phyloP scores from a whole-genome alignment of 1,284 basidiomycete genomes.

The Ustilago cynodontis region DNA sequence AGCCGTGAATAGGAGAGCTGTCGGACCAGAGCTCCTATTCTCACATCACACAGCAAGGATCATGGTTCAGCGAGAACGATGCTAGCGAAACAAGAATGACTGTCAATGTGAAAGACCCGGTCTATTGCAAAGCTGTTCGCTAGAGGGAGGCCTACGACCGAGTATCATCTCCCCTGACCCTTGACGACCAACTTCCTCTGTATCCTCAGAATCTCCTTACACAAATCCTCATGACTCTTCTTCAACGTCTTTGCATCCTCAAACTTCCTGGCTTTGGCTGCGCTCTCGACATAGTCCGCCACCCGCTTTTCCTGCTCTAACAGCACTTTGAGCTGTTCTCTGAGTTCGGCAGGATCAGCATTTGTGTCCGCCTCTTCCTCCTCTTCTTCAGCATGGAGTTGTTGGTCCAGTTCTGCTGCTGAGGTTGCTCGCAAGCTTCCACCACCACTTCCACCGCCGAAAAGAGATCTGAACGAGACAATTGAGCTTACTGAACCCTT shows the following conservation, averaged over 20 bases:
- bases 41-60: background rate
- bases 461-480: slow-evolving; percentile 40
- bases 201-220: slow-evolving; percentile 55
- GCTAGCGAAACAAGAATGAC: background rate
- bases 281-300: slow-evolving; percentile 56
- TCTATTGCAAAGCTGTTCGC: background rate
- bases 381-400: slow-evolving; percentile 7
- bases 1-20: background rate
- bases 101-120: background rate
- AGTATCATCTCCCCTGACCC: slow-evolving; percentile 19
- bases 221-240: slow-evolving; percentile 61
- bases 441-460: slow-evolving; percentile 32
- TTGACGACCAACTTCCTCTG: slow-evolving; percentile 39
- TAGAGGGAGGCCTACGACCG: background rate
- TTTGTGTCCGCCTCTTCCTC: slow-evolving; percentile 10
- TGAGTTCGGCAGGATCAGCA: slow-evolving; percentile 29
- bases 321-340: slow-evolving; percentile 57
- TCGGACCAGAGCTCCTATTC: background rate
- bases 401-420: slow-evolving; percentile 9
- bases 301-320: slow-evolving; percentile 63
- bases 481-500: slow-evolving; percentile 40
- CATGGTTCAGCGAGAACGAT: background rate
- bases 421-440: slow-evolving; percentile 5
- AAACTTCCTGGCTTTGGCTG: slow-evolving; percentile 60
- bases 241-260: slow-evolving; percentile 62